Evolutionary conservation across 306 rosid species (phyloP), one percentile per base, ranked within the genome.

Genomic region (Malus domestica): DNA sequence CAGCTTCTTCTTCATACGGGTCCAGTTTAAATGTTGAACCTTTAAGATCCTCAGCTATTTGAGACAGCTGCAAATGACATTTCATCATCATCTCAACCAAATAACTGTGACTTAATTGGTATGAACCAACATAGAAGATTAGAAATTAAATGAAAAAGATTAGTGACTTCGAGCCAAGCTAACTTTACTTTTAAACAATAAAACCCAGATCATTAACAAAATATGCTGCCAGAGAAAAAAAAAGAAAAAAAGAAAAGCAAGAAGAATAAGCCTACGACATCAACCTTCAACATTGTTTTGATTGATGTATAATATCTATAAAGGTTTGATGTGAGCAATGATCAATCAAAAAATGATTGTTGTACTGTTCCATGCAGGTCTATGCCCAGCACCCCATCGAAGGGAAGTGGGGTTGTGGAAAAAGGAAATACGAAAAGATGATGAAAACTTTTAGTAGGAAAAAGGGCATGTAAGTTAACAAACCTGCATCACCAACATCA

Each of bases 1-100:
- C 93, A 60, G 91, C 89, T 81, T 82, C 96, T 82, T 81, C 96
- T 74, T 88, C 98, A 63, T 78, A 83, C 72, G 91, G 77, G 72
- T 91, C 86, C 33, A 91, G 80, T 75, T 63, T 74, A 83, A 90
- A 87, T 33, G 87, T 81, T 51, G 83, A 85, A 63, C 76, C 67
- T 61, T 82, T 79, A 79, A 91, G 91, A 85, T 88, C 89, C 69
- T 85, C 87, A 69, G 86, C 67, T 76, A 90, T 79, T 77, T 81
- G 87, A 83, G 93, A 89, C 82, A 93, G 87, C 97, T 93, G 93
- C 79, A 88, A 63, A 74, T 40, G 55, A 80, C 62, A 80, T 54
- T 68, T 72, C 79, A 86, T 75, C 44, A 78, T 73, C 79, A 81
- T 61, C 63, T 42, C 45, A 72, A 80, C 40, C 68, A 67, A 54